A percentile compares a stretch with the other conserved stretches of the same genome.
Conservation (phyloP, 345 rosid genomes). For the Toxicodendron radicans region DNA sequence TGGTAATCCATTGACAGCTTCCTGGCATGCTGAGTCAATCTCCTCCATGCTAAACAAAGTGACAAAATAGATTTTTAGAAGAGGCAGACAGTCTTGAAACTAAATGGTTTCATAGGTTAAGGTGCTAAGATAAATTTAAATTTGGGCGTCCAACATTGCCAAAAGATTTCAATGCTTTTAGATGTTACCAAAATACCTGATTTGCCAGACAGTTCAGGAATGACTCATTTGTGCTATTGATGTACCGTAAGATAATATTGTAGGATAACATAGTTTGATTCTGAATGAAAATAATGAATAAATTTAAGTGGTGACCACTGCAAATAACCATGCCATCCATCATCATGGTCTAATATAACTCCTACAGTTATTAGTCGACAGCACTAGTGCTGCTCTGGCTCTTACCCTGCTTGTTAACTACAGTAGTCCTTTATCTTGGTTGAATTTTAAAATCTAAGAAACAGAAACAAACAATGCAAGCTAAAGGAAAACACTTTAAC, state of each 20-base stretch:
- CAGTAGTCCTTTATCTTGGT: background rate
- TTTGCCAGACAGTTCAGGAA: background rate
- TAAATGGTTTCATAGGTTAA: background rate
- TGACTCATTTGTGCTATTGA: background rate
- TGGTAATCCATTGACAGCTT: slow-evolving; percentile 48
- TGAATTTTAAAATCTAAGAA: background rate
- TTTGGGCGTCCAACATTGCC: background rate
- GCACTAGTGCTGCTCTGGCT: background rate
- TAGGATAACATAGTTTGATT: background rate
- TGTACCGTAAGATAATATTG: background rate
- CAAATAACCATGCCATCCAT: background rate
- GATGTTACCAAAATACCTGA: background rate
- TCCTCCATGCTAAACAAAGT: slow-evolving; percentile 46
- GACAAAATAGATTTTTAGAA: background rate
- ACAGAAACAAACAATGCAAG: background rate
- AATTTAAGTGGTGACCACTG: no score
- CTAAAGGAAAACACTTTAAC: background rate
- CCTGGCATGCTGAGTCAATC: slow-evolving; percentile 46
- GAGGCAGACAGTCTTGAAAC: background rate
- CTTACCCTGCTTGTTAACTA: background rate
- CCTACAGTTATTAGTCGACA: background rate
- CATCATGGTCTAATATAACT: background rate
- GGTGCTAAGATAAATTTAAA: background rate
- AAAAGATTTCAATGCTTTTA: background rate
- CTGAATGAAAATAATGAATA: background rate